Percentiles rank a stretch among this genome's conserved stretches.
Conservation (phyloP, 1,284 basidiomycete genomes). For the Fomitopsis schrenkii region DNA sequence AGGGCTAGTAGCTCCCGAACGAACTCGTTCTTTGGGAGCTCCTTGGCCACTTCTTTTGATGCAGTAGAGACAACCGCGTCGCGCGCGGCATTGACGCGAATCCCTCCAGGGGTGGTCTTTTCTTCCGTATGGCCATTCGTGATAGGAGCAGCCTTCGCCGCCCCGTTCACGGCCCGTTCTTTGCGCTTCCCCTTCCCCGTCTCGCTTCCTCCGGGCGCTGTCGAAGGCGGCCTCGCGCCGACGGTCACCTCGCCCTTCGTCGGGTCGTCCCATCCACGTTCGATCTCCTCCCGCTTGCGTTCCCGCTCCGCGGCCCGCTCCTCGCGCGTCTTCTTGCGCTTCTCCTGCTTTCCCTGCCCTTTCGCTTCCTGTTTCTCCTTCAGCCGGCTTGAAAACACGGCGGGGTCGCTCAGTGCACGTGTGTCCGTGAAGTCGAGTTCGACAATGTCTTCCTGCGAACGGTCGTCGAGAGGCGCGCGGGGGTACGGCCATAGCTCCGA, state of each 20-base stretch:
- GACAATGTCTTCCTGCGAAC: constrained; percentile 43
- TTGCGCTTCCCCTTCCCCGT: constrained; percentile 9
- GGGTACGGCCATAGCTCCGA: constrained; percentile 67
- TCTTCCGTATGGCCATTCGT: constrained; percentile 8
- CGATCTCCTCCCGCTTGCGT: constrained; percentile 49
- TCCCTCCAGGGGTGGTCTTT: background rate
- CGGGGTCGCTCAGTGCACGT: constrained; percentile 60
- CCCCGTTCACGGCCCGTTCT: background rate
- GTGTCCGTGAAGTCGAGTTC: constrained; percentile 71
- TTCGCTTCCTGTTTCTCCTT: constrained; percentile 29
- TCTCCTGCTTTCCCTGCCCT: constrained; percentile 14
- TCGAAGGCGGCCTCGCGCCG: constrained; percentile 8
- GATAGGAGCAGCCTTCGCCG: background rate
- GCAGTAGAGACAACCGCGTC: constrained; percentile 29
- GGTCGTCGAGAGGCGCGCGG: constrained; percentile 34
- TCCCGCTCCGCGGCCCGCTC: constrained; percentile 36
- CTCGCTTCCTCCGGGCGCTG: constrained; percentile 5
- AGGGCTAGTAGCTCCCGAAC: constrained; percentile 62
- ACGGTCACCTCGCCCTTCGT: constrained; percentile 17
- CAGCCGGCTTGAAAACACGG: constrained; percentile 38
- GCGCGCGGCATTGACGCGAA: constrained; percentile 17
- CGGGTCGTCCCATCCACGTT: constrained; percentile 57
- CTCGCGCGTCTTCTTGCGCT: constrained; percentile 31
- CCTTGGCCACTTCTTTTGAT: constrained; percentile 6
- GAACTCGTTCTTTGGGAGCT: constrained; percentile 57